Base-by-base conservation (phyloP, 2,329 filamentous ascomycete species). In the Colletotrichum truncatum region DNA sequence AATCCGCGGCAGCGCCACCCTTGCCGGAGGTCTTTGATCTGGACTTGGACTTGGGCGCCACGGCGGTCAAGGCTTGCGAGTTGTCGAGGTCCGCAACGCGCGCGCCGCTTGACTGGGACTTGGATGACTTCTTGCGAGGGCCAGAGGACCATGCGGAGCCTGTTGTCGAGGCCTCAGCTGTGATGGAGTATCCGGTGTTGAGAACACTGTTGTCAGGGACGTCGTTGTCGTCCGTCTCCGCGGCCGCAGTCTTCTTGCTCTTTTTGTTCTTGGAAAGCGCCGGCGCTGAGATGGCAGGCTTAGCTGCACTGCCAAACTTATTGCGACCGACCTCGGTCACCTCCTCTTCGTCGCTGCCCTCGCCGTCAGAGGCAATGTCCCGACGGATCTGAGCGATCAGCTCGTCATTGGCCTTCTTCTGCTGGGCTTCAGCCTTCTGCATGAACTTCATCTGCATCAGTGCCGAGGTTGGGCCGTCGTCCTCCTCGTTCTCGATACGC, bases 361-460 rank as follows among this genome's bases (percentile, higher is more conserved):
- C 83, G n/a, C 80, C 81, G 18, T 87, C 83, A 5, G 88, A 90
- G 26, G 90, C 89, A 41, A 98, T 82, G 49, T 95, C 91, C 60
- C 88, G 87, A 51, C 90, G 86, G 51, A 98, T 87, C 70, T 89
- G 84, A 41, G 83, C 85, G 11, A 93, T 81, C 61, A 93, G 87
- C 60, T 92, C 91, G 71, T 97, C 93, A 70, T 98, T 98, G 62
- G 89, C 87, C 68, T 91, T 88, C 76, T 91, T 94, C 72, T 89
- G 89, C 36, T 89, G 85, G 26, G 91, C 91, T 73, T 98, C 94
- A 2, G 94, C 93, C 70, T 91, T 93, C 72, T 91, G 89, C 96
- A 99, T 98, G 76, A 99, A 99, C 67, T 93, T 93, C 91, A 99
- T 93, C 54, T 87, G 86, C 77, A 93, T 89, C 6, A 99, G 81